Percentiles rank a stretch among this genome's conserved stretches.
These are phyloP conservation scores for Lactarius hatsudake DNA, from an alignment of 768 basidiomycete genomes.

Conservation along the genomic window DNA sequence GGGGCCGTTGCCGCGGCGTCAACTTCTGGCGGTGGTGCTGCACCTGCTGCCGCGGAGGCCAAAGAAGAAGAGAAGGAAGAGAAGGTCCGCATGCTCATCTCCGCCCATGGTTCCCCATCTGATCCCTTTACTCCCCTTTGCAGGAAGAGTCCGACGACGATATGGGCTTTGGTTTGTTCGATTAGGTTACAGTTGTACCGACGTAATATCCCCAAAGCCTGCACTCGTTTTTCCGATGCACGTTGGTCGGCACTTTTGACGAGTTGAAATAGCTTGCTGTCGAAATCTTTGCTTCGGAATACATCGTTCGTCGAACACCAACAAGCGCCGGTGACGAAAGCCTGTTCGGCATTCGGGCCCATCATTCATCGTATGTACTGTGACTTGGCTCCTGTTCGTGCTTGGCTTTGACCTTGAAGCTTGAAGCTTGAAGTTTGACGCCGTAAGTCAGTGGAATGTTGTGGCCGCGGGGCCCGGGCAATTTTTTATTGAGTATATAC, in stretches of 20 bases:
- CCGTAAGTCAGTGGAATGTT: not conserved
- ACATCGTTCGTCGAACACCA: not conserved
- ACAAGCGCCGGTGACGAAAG: not conserved
- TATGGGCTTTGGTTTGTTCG: conserved; percentile 99
- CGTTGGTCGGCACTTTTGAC: not conserved
- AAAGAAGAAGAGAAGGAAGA: conserved; percentile 86
- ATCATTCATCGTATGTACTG: not conserved
- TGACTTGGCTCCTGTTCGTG: not conserved
- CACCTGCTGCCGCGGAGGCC: conserved; percentile 67
- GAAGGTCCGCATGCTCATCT: conserved; percentile 50
- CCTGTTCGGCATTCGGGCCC: conserved; percentile 1
- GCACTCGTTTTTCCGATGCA: not conserved
- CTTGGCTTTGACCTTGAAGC: not conserved
- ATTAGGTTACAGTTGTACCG: conserved; percentile 48
- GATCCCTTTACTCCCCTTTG: conserved; percentile 7
- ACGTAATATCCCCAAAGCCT: conserved; percentile 3
- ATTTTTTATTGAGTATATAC: not conserved
- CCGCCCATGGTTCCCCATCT: conserved; percentile 6
- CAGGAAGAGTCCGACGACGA: conserved; percentile 96
- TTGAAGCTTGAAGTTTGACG: not conserved
- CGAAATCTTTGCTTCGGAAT: not conserved
- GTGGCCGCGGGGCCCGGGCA: not conserved
- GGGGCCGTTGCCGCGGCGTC: conserved; percentile 58
- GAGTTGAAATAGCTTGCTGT: not conserved
- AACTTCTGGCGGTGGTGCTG: conserved; percentile 51